These are phyloP conservation scores for Effrenium voratum DNA, from an alignment of 73 alveolate species.

Conservation along the genomic window DNA sequence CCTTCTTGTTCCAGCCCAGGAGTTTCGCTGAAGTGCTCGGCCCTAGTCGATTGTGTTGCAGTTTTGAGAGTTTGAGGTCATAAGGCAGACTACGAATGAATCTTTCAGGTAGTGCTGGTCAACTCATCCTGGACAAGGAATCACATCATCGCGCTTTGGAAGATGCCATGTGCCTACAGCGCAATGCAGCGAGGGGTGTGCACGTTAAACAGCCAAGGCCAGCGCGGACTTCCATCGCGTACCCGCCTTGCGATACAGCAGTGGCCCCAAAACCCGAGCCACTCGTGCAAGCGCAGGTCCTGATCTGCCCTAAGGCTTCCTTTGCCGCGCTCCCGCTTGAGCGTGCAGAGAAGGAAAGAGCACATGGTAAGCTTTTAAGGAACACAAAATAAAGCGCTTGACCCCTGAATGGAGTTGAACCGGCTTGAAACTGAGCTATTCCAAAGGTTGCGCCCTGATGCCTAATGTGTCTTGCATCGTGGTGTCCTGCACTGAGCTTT, in stretches of 20 bases:
- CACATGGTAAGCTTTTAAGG: background rate
- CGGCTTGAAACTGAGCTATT: background rate
- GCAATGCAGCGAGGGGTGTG: background rate
- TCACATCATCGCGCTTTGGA: conserved; percentile 97
- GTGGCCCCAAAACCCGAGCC: background rate
- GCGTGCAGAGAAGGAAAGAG: conserved; percentile 37
- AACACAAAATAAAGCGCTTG: background rate
- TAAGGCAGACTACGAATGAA: background rate
- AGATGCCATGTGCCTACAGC: background rate
- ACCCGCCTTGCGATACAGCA: conserved; percentile 98
- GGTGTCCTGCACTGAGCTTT: background rate
- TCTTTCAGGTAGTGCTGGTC: conserved; percentile 94
- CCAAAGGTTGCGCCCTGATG: background rate
- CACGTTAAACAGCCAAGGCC: conserved; percentile 17
- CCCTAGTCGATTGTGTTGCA: background rate
- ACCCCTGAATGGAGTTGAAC: background rate
- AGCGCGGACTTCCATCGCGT: conserved; percentile 95
- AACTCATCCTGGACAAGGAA: conserved; percentile 98
- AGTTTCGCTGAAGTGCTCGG: conserved; percentile 53
- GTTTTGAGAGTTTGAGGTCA: background rate
- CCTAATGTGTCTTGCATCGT: background rate
- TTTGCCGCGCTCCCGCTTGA: conserved; percentile 53
- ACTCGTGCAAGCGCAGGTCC: background rate
- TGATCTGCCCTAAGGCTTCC: conserved; percentile 25
- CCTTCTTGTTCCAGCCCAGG: background rate